Conservation (phyloP, 1,284 basidiomycete species). For the Neonothopanus nambi region DNA sequence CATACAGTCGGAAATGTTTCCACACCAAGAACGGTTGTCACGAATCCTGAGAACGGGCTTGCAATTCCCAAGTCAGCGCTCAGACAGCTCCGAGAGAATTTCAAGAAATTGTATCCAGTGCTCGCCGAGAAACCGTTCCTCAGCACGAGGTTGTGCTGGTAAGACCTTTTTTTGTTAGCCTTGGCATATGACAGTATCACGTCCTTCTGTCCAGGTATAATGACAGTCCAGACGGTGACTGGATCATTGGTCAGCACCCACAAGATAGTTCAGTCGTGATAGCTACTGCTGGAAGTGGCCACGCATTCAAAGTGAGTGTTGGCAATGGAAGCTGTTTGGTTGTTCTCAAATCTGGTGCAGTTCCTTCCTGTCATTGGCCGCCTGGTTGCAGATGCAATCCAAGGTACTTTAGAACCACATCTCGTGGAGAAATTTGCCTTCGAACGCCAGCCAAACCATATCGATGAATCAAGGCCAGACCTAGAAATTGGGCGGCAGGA, state of each 20-base stretch:
- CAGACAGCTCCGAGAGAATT: constrained; percentile 46
- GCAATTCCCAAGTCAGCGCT: constrained; percentile 62
- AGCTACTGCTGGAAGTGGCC: constrained; percentile 79
- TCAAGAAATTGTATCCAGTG: constrained; percentile 69
- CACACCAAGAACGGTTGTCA: constrained; percentile 62
- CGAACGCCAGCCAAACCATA: constrained; percentile 30
- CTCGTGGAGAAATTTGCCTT: constrained; percentile 58
- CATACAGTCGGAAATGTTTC: constrained; percentile 50
- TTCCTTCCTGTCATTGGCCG: constrained; percentile 84
- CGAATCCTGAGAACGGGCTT: constrained; percentile 57
- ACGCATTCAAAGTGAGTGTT: constrained; percentile 73
- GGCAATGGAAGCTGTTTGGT: neutral
- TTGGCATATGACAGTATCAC: neutral
- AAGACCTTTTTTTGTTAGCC: constrained; percentile 23
- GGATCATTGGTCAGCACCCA: constrained; percentile 74
- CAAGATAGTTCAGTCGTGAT: constrained; percentile 58
- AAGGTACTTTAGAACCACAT: constrained; percentile 56
- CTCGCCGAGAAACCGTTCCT: constrained; percentile 68
- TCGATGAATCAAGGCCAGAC: constrained; percentile 2
- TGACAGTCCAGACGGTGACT: constrained; percentile 76
- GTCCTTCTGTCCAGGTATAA: constrained; percentile 56
- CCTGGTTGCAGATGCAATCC: constrained; percentile 71
- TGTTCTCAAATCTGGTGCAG: constrained; percentile 33
- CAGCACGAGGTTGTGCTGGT: constrained; percentile 84
- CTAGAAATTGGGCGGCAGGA: constrained; percentile 26